These are phyloP conservation scores for Phytophthora palmivora DNA, from an alignment of 352 stramenopile genomes.

Conservation along the genomic window DNA sequence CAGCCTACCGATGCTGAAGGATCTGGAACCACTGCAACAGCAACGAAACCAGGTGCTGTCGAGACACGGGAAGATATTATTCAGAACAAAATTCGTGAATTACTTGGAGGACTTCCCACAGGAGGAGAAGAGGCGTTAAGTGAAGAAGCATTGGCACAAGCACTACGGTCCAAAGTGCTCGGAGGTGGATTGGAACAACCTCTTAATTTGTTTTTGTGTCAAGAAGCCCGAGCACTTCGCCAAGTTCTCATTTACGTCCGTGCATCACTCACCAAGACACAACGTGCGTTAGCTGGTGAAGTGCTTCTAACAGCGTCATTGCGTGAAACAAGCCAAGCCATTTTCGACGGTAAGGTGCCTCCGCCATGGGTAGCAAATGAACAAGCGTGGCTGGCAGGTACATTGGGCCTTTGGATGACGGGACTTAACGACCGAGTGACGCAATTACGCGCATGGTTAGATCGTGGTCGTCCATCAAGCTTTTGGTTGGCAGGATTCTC, in stretches of 20 bases:
- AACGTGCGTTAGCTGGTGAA: slow-evolving; percentile 69
- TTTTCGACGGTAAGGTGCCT: slow-evolving; percentile 81
- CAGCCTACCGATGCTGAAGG: slow-evolving; percentile 62
- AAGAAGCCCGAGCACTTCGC: slow-evolving; percentile 76
- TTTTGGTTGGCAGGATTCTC: slow-evolving; percentile 84
- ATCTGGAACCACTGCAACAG: slow-evolving; percentile 10
- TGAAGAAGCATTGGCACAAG: slow-evolving; percentile 38
- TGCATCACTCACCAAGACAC: slow-evolving; percentile 54
- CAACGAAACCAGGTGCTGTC: slow-evolving; percentile 9
- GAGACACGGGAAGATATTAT: slow-evolving; percentile 75
- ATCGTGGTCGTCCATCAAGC: slow-evolving; percentile 63
- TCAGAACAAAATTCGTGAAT: slow-evolving; percentile 62
- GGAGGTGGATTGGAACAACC: slow-evolving; percentile 70
- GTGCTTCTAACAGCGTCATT: slow-evolving; percentile 62
- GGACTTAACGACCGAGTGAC: slow-evolving; percentile 62
- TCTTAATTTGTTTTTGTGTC: slow-evolving; percentile 80
- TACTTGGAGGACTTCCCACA: slow-evolving; percentile 54
- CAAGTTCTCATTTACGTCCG: slow-evolving; percentile 62
- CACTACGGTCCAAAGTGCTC: slow-evolving; percentile 54
- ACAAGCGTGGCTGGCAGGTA: slow-evolving; percentile 74
- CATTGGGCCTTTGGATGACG: slow-evolving; percentile 74
- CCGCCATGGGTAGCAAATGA: slow-evolving; percentile 66
- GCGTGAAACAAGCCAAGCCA: slow-evolving; percentile 60
- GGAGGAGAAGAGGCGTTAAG: slow-evolving; percentile 55
- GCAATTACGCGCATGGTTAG: slow-evolving; percentile 71